Evolutionary conservation across 169 alveolate species (phyloP), one percentile per base, ranked within the genome.

Genomic region (Neospora caninum): DNA sequence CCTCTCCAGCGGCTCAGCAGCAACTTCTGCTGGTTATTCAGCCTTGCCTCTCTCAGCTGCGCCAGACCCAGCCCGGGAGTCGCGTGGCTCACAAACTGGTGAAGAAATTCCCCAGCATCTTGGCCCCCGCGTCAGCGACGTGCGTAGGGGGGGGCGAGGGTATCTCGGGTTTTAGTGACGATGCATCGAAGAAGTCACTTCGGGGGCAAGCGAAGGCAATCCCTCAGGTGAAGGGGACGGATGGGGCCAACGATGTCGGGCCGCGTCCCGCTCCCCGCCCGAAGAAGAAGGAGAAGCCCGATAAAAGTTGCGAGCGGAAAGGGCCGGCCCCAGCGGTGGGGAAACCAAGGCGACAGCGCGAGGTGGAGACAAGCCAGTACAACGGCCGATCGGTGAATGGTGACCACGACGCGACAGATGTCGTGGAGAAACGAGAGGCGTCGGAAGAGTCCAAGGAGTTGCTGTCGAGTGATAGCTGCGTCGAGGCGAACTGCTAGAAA

Each of bases 41-140:
- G 69, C 89, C 89, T 7, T 82, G 89, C 39, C 89, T 82, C 25
- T 36, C 89, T 36, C 89, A 82, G 38, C 67, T 82, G 34, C 54
- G 89, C 34, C 89, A 42, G 67, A 82, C 89, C 29, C 67, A 39
- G 39, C 69, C 54, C 36, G 89, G 89, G 34, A 42, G 39, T 36
- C 67, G 89, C 41, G 89, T 82, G 22, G 89, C 89, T 20, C 89
- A 82, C 67, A 39, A 42, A n/a, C 67, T 82, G 9, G 67, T 82
- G 69, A 82, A 82, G 89, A 39, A 42, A n/a, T 82, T 82, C 67
- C 89, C 89, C 58, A 41, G 38, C 54, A 10, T 82, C 31, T 10
- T 39, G 25, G 54, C 67, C 31, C 78, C 78, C 13, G 78, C 34
- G 78, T 64, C 78, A 29, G 78, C 78, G 78, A 64, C 29, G 9